Evolutionary conservation across 257 asterid species (phyloP).

Genomic region (Voacanga thouarsii): DNA sequence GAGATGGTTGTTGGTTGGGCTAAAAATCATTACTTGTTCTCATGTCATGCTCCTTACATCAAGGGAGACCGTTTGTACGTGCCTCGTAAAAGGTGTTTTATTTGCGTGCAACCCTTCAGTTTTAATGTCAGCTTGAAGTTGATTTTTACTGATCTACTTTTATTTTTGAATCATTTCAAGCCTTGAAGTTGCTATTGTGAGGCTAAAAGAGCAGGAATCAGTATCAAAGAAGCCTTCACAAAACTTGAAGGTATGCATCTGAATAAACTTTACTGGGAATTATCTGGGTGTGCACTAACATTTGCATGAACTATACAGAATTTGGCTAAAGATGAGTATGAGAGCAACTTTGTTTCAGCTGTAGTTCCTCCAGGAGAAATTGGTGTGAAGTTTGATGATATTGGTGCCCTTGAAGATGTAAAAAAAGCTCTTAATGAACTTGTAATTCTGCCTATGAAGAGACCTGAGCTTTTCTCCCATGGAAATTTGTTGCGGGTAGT

Average conservation of each 20-base stretch:
- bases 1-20: slow-evolving; percentile 97
- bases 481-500: slow-evolving; percentile 94
- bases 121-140: slow-evolving; percentile 16
- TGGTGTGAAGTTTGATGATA: slow-evolving; percentile 91
- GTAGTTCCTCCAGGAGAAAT: slow-evolving; percentile 97
- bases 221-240: slow-evolving; percentile 79
- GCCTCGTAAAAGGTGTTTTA: slow-evolving; percentile 70
- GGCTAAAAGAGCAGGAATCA: slow-evolving; percentile 80
- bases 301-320: slow-evolving; percentile 47
- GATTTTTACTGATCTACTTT: slow-evolving; percentile 19
- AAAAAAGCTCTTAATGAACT: slow-evolving; percentile 89
- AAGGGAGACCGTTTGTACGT: slow-evolving; percentile 70
- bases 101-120: slow-evolving; percentile 15
- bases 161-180: slow-evolving; percentile 33
- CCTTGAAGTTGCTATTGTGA: slow-evolving; percentile 77
- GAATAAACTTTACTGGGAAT: slow-evolving; percentile 3
- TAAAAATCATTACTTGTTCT: slow-evolving; percentile 78
- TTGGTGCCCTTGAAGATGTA: slow-evolving; percentile 98
- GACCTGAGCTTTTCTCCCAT: slow-evolving; percentile 94
- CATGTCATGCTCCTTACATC: slow-evolving; percentile 61
- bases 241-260: slow-evolving; percentile 62
- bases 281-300: slow-evolving; percentile 21
- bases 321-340: slow-evolving; percentile 96
- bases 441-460: slow-evolving; percentile 93
- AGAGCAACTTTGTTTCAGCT: slow-evolving; percentile 89